Base-by-base conservation (phyloP, 306 rosid genomes). In the Inga leiocalycina region DNA sequence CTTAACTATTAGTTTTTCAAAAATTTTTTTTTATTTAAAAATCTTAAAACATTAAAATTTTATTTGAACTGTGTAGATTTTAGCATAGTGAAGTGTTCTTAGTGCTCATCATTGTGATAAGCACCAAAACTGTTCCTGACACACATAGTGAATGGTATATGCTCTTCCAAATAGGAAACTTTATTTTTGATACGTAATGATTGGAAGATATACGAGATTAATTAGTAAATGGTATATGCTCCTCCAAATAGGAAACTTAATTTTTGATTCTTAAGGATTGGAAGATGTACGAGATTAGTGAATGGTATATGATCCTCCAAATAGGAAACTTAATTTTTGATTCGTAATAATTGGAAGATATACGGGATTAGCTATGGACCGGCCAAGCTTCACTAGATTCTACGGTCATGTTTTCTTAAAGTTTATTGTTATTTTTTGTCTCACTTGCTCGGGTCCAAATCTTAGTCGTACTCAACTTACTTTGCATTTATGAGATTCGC, bases 351-450 rank as follows among this genome's bases (percentile, higher is more conserved):
- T 27, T 0, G 30, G 30, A 27, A 27, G 30, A 32, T 71, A 27
- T 39, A 39, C 16, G 76, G 41, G 41, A 15, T 39, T 6, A 49
- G 54, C 39, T 17, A 81, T 48, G 44, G 75, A 85, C 87, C 83
- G 64, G 88, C 86, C 88, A 87, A 90, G 77, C 76, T 74, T 69
- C 81, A 79, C 79, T 17, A 81, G 91, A 88, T 90, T 88, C 91
- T 49, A 81, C 79, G 32, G 44, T 11, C 43, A 39, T 19, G 11
- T 79, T 39, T 64, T 64, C 43, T 39, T 39, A 14, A 54, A 13
- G 7, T 27, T 62, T 62, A 13, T 24, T 27, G 15, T 61, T 61
- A 22, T 11, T 61, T 61, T 62, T 8, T 0, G 69, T 27, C 69
- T 62, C 37, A 11, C 7, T 70, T 70, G 74, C 51, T 41, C 6